Percentiles rank a stretch among this genome's conserved stretches.
phyloP scores from a whole-genome alignment of 768 basidiomycete genomes.

The Dacryopinax primogenitus region DNA sequence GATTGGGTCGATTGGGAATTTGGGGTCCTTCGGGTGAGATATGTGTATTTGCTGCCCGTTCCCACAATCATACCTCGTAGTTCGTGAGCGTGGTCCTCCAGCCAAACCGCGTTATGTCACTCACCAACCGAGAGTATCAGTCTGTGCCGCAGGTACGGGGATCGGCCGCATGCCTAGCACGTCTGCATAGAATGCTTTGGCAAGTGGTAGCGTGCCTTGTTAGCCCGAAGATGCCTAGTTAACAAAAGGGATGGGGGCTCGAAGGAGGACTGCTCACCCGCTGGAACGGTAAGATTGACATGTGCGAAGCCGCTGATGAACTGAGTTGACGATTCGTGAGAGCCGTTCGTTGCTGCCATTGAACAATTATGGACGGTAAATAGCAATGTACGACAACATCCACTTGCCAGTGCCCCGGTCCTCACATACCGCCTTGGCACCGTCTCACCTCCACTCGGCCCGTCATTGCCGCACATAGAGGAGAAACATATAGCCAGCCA shows the following conservation, averaged over 20 bases:
- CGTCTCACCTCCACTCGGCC: too few species aligned
- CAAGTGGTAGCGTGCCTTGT: background rate
- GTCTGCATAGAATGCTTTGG: background rate
- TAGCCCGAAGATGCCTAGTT: background rate
- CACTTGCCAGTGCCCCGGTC: too few species aligned
- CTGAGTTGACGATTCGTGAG: background rate
- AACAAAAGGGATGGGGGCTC: background rate
- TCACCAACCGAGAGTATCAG: background rate
- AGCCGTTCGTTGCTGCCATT: background rate
- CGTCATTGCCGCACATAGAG: too few species aligned
- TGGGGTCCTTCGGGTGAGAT: background rate
- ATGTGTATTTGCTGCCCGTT: background rate
- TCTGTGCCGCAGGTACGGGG: background rate
- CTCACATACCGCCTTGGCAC: too few species aligned
- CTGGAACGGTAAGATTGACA: background rate
- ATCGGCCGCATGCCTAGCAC: background rate
- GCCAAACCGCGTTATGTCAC: background rate
- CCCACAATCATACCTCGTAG: background rate
- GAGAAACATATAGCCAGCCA: too few species aligned
- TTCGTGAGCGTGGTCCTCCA: background rate
- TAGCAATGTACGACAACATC: too few species aligned
- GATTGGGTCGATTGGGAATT: background rate
- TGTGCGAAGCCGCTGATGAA: background rate
- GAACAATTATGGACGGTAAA: too few species aligned
- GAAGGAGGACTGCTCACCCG: background rate